These are phyloP conservation scores for Sugiyamaella neomexicana DNA, from an alignment of 1,139 yeast species.

Conservation along the genomic window DNA sequence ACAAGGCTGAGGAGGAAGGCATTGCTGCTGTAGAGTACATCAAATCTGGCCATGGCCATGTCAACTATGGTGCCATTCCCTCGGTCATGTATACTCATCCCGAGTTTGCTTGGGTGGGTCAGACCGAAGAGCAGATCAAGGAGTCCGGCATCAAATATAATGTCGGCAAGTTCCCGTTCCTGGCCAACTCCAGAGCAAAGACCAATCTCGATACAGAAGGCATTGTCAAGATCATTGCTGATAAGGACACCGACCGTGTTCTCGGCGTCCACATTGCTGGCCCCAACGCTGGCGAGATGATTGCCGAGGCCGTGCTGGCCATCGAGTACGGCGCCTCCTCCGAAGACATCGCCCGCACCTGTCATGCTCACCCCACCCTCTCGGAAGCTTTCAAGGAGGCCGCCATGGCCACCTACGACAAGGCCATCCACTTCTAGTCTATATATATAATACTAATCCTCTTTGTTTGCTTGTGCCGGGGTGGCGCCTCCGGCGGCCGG, in stretches of 20 bases:
- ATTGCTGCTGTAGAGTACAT: conserved; percentile 97
- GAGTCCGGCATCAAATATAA: conserved; percentile 89
- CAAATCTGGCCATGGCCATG: conserved; percentile 94
- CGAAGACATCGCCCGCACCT: conserved; percentile 95
- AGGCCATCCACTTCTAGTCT: conserved; percentile 77
- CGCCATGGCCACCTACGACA: conserved; percentile 86
- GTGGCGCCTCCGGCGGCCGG: not conserved
- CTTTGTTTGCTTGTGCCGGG: not conserved
- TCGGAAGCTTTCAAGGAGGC: conserved; percentile 99
- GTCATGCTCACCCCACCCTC: conserved; percentile 98
- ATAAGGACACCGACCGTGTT: conserved; percentile 95
- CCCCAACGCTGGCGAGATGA: conserved; percentile 99
- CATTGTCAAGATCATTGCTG: conserved; percentile 91
- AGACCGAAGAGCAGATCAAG: conserved; percentile 92
- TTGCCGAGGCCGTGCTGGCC: conserved; percentile 97
- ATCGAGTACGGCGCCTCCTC: conserved; percentile 98
- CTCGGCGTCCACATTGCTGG: conserved; percentile 97
- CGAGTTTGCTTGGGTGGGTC: conserved; percentile 99
- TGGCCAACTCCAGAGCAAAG: conserved; percentile 99
- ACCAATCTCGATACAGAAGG: conserved; percentile 97
- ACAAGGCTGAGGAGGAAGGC: conserved; percentile 99
- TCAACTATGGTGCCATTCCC: conserved; percentile 96
- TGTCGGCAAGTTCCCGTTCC: conserved; percentile 96
- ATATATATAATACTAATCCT: conserved; percentile 4
- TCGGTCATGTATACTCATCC: conserved; percentile 99